Evolutionary conservation across 768 basidiomycete species (phyloP).

Genomic region (Suillus hirtellus): DNA sequence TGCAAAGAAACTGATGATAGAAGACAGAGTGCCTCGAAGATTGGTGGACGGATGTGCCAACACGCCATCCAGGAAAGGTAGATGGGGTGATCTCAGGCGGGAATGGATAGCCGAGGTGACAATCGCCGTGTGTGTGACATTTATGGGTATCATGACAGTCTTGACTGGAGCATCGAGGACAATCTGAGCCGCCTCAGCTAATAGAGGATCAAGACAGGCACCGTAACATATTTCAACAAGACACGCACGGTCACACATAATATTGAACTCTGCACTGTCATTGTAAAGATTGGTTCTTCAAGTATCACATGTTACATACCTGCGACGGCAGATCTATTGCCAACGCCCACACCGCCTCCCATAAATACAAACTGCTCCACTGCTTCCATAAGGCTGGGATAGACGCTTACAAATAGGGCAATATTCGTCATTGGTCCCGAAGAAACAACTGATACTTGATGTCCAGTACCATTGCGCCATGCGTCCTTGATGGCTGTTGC

Average conservation of each 20-base stretch:
- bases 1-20: slow-evolving; percentile 73
- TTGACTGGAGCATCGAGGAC: slow-evolving; percentile 72
- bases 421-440: slow-evolving; percentile 87
- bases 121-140: slow-evolving; percentile 86
- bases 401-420: slow-evolving; percentile 61
- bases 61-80: slow-evolving; percentile 22
- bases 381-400: slow-evolving; percentile 52
- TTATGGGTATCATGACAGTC: slow-evolving; percentile 79
- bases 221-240: neutral
- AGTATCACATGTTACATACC: slow-evolving; percentile 36
- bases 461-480: slow-evolving; percentile 60
- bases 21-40: slow-evolving; percentile 73
- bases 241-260: slow-evolving; percentile 77
- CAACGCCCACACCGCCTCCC: slow-evolving; percentile 88
- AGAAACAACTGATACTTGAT: slow-evolving; percentile 68
- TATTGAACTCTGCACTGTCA: slow-evolving; percentile 64
- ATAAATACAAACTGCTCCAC: slow-evolving; percentile 65
- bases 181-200: slow-evolving; percentile 83
- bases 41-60: slow-evolving; percentile 36
- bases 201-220: neutral
- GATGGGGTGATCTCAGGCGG: slow-evolving; percentile 49
- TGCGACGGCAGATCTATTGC: slow-evolving; percentile 78
- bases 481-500: slow-evolving; percentile 48
- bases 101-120: slow-evolving; percentile 57
- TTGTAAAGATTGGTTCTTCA: neutral